Evolutionary conservation across 768 basidiomycete genomes (phyloP).

Genomic region (Suillus sp.): DNA sequence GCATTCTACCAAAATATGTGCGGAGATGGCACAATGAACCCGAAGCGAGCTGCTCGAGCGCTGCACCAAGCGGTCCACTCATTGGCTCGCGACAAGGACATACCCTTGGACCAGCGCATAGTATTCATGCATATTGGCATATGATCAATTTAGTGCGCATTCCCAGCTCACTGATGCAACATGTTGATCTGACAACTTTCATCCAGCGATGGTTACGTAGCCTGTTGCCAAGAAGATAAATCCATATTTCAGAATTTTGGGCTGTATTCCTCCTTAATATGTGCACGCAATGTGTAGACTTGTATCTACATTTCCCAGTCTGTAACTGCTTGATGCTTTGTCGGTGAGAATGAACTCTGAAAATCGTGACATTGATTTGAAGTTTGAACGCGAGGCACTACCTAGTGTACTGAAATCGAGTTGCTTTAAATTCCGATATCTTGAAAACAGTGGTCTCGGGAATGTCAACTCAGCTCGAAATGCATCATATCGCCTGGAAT

Average conservation of each 20-base stretch:
- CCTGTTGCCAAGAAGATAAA: background rate
- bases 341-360: background rate
- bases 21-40: constrained; percentile 5
- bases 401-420: too few relatives aligned
- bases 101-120: constrained; percentile 11
- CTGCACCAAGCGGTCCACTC: background rate
- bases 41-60: constrained; percentile 8
- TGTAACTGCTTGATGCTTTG: background rate
- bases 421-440: too few relatives aligned
- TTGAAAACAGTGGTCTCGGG: too few relatives aligned
- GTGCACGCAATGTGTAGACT: background rate
- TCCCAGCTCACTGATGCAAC: background rate
- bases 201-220: background rate
- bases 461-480: background rate
- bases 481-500: background rate
- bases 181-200: background rate
- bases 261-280: background rate
- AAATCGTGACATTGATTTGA: background rate
- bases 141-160: background rate
- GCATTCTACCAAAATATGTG: constrained; percentile 11
- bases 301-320: background rate
- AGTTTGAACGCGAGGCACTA: background rate
- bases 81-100: background rate
- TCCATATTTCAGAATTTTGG: background rate
- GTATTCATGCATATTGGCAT: constrained; percentile 13